Base-by-base conservation (phyloP, 441 rosid species). In the Mallotus repandus region DNA sequence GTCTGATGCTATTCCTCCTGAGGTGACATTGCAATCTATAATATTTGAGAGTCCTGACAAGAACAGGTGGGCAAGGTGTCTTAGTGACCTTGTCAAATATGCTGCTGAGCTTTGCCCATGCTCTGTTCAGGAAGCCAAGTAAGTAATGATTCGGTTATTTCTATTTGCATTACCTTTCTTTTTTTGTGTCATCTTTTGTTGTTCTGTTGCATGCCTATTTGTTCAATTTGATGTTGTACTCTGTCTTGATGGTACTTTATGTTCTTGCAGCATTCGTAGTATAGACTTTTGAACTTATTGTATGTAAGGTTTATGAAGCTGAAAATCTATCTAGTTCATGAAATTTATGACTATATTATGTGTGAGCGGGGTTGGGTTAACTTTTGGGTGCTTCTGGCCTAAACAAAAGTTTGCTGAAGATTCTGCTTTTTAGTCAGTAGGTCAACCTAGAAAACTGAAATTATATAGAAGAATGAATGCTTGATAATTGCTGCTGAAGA, bases 11-110 rank as follows among this genome's bases (percentile, higher is more conserved):
- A 89, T 96, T 86, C 97, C 99, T 79, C 86, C 97, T 71, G 99
- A 94, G 50, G 95, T 89, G 81, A 91, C 99, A 43, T 92, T 96
- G 79, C 99, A 94, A 63, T 94, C 98, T 77, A 89, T 96, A 79
- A 92, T 96, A 76, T 91, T 91, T 77, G 99, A 96, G 82, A 89
- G 96, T 84, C 98, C 97, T 78, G 99, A 96, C 83, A 96, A 96
- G 86, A 96, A 89, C 81, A 89, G 96, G 79, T 96, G 98, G 98
- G 98, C 97, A 73, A 87, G 98, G 49, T 96, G 98, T 82, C 95
- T 96, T 70, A 94, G 98, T 70, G 98, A 96, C 78, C 97, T 96
- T 66, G 89, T 96, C 78, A 94, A 89, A 84, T 91, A 89, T 82
- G 95, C 97, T 78, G 98, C 97, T 72, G 98, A 92, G 82, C 93